Base-by-base conservation (phyloP, 192 early-diverging fungal genomes). In the Anaeromyces robustus region DNA sequence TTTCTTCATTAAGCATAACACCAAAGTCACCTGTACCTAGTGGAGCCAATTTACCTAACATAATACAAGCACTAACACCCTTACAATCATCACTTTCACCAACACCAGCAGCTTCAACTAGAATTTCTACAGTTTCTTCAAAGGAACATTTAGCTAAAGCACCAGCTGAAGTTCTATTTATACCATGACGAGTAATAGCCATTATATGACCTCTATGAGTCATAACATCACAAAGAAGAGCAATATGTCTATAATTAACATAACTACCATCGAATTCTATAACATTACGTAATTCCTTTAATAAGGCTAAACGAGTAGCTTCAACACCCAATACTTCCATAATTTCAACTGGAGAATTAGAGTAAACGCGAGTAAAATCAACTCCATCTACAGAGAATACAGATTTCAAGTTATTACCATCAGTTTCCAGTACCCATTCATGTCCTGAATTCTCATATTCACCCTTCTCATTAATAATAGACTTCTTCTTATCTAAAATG, bases 121-220 rank as follows among this genome's bases (percentile, higher is more conserved):
- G 90, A 85, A 98, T 93, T 87, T 99, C 97, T 0, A 99, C 97
- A 0, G 97, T 98, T 87, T 99, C 97, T 87, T 99, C 97, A 80
- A 99, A 99, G 16, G 97, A 96, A 80, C 94, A 94, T 43, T 96
- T 91, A 89, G 97, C 95, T 77, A 99, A 86, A 16, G 94, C 96
- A 77, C 96, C 96, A 2, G 96, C 94, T 82, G 97, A 96, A 26
- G 96, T 92, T 52, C 96, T 91, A 86, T 97, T 99, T 85, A 99
- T 99, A 84, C 97, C 97, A 82, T 98, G 96, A 78, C 97, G 94
- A 4, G 96, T 96, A 83, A 99, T 99, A 30, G 97, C 94, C 91
- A 97, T 98, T 82, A 99, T 84, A 77, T 90, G 87, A 78, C 97
- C 97, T 30, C 94, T 90, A 37, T 95, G 91, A 13, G 96, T 97